Evolutionary conservation across 2,329 filamentous ascomycete genomes (phyloP).

Genomic region (Diaporthe citrichinensis): DNA sequence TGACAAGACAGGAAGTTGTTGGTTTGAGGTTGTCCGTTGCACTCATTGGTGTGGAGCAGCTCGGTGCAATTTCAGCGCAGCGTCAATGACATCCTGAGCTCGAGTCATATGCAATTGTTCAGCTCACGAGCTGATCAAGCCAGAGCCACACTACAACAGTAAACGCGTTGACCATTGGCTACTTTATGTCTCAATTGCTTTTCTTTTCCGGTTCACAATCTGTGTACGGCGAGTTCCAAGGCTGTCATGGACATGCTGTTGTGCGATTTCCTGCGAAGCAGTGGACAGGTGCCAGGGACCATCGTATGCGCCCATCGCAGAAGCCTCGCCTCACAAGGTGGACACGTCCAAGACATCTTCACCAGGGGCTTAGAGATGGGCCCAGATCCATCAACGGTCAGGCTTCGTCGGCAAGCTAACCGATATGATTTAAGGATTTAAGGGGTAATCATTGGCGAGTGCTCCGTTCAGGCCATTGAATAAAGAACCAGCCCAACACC

Average conservation of each 20-base stretch:
- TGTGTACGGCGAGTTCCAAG: not conserved
- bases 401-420: slow-evolving; percentile 16
- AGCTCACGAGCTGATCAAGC: not conserved
- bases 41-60: slow-evolving; percentile 29
- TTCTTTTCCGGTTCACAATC: not conserved
- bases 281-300: not conserved
- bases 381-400: slow-evolving; percentile 24
- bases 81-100: slow-evolving; percentile 6
- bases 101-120: slow-evolving; percentile 10
- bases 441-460: slow-evolving; percentile 15
- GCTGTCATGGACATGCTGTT: not conserved
- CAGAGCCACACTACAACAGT: not conserved
- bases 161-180: not conserved
- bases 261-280: not conserved
- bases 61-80: slow-evolving; percentile 20
- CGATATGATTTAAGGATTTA: slow-evolving; percentile 6
- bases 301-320: not conserved
- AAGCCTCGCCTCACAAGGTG: slow-evolving; percentile 18
- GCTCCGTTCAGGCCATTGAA: not conserved
- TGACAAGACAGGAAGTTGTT: not conserved
- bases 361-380: slow-evolving; percentile 23
- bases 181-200: not conserved
- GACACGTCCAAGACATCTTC: slow-evolving; percentile 22
- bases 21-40: not conserved
- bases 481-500: slow-evolving; percentile 1